Percentiles rank a stretch among this genome's conserved stretches.
phyloP scores from a whole-genome alignment of 345 rosid species.

The Draba incana region DNA sequence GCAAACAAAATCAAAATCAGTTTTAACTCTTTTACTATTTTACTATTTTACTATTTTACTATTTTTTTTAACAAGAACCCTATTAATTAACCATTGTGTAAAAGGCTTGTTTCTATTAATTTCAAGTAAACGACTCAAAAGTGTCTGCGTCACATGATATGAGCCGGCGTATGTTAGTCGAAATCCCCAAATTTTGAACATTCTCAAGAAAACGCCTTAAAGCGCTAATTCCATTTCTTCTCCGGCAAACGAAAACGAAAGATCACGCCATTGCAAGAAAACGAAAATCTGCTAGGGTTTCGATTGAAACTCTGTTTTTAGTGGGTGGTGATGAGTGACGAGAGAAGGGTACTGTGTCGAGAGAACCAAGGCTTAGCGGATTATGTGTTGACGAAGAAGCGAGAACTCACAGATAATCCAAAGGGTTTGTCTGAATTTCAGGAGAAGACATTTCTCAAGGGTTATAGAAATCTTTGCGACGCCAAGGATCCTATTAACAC shows the following conservation, averaged over 20 bases:
- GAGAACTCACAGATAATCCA: conserved; percentile 63
- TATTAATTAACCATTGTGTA: too few relatives aligned
- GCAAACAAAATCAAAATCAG: too few relatives aligned
- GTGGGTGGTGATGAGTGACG: conserved; percentile 53
- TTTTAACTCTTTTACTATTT: too few relatives aligned
- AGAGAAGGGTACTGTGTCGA: conserved; percentile 53
- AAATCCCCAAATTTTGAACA: conserved; percentile 5
- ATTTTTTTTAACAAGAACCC: too few relatives aligned
- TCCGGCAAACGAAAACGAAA: conserved; percentile 13
- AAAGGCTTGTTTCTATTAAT: too few relatives aligned
- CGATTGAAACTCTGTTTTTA: background rate
- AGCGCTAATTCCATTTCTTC: background rate
- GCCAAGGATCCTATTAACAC: conserved; percentile 56
- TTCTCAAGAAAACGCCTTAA: background rate
- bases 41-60: too few relatives aligned
- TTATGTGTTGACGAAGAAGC: conserved; percentile 63
- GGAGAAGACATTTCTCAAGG: conserved; percentile 63
- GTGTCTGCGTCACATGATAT: background rate
- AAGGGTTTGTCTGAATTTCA: conserved; percentile 72
- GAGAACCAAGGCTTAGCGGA: conserved; percentile 67
- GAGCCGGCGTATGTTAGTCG: background rate
- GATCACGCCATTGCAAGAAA: background rate
- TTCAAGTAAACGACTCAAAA: background rate
- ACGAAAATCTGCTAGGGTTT: too few relatives aligned
- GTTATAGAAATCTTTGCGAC: conserved; percentile 56